A percentile compares a stretch with the other conserved stretches of the same genome.
Evolutionary conservation across 805 yeast genomes (phyloP).

Genomic region (Kodamaea kaohsiungensis): DNA sequence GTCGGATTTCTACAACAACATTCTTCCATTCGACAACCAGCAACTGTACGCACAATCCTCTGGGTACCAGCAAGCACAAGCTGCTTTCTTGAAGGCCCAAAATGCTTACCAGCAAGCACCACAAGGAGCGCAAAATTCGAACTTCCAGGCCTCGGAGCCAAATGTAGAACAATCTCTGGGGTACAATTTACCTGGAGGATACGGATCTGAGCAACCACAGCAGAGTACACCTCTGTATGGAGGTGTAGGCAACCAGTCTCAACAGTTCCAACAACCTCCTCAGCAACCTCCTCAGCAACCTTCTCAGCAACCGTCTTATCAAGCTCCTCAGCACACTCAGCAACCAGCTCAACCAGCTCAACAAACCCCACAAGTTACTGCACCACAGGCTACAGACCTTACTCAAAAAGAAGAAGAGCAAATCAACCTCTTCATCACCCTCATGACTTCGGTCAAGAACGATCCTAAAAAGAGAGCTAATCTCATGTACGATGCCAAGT

Average conservation of each 20-base stretch:
- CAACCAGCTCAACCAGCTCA: slow-evolving; percentile 8
- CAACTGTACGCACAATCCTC: slow-evolving; percentile 8
- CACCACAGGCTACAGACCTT: neutral
- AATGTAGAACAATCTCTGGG: neutral
- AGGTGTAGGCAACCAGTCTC: neutral
- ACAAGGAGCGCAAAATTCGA: neutral
- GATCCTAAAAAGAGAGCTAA: slow-evolving; percentile 43
- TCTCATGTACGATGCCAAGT: slow-evolving; percentile 47
- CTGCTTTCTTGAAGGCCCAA: neutral
- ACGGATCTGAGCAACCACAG: neutral
- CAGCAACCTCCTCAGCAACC: slow-evolving; percentile 8
- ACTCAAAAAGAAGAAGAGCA: slow-evolving; percentile 64
- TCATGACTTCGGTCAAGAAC: slow-evolving; percentile 53
- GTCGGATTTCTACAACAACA: slow-evolving; percentile 26
- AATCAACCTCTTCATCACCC: slow-evolving; percentile 66
- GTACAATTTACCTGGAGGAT: neutral
- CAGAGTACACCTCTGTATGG: neutral
- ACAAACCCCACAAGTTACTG: slow-evolving; percentile 7
- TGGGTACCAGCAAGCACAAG: neutral
- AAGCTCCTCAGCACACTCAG: neutral
- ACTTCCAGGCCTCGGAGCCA: neutral
- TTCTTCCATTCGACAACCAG: slow-evolving; percentile 20
- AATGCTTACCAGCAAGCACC: neutral
- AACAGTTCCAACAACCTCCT: neutral
- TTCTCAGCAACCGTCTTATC: neutral